Base-by-base conservation (phyloP, 345 rosid species). In the Dovyalis caffra region DNA sequence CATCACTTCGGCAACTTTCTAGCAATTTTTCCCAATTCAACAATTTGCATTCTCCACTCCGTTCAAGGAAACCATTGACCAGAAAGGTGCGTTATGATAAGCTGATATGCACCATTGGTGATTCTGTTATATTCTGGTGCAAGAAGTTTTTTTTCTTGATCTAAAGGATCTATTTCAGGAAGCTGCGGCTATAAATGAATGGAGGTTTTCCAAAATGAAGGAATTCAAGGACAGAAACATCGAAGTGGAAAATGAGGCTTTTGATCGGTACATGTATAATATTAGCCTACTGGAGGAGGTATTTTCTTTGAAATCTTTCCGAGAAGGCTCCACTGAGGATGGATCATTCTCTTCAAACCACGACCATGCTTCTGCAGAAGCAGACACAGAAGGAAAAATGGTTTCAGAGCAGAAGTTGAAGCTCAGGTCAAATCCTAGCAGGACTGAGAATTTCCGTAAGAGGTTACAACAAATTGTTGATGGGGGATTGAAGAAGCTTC, bases 131-230 rank as follows among this genome's bases (percentile, higher is more conserved):
- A 28, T 71, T 32, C 28, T 70, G 40, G 43, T 51, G 21, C 38
- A 25, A 56, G 53, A 60, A 51, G 33, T 21, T 14, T 66, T 6
- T 28, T 57, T 56, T 64, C 57, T 71, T 78, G 45, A 66, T 77
- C 12, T 57, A 16, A 34, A 45, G 63, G 43, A 49, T 32, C 61
- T 80, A 68, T 85, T 83, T 67, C 86, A 93, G 99, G 98, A 95
- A 85, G 98, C 95, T 70, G 85, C 86, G 38, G 85, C 87, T 60
- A 85, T 95, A 66, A 95, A 93, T 63, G 97, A 90, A 73, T 95
- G 99, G 99, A 88, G 99, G 84, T 93, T 93, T 85, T 81, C 86
- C 35, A 95, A 87, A 88, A 79, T 95, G 63, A 91, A 90, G 86
- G 93, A 95, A 77, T 87, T 77, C 78, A 87, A 68, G 80, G 93